Percentiles rank a stretch among this genome's conserved stretches.
Evolutionary conservation across 1,284 basidiomycete genomes (phyloP).

Genomic region (Puccinia horiana): DNA sequence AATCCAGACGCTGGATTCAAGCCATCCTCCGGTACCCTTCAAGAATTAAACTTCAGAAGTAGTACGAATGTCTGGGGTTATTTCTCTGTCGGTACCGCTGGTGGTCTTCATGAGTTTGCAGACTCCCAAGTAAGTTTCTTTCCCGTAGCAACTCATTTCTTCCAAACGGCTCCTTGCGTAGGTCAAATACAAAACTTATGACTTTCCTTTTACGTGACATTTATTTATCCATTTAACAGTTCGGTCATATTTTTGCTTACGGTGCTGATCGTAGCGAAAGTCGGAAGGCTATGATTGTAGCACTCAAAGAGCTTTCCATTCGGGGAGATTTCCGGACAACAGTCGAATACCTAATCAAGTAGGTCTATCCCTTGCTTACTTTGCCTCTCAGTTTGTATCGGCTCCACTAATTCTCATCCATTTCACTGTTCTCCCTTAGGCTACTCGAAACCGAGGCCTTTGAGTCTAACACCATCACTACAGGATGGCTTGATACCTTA

Average conservation of each 20-base stretch:
- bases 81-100: slow-evolving; percentile 93
- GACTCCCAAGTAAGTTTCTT: slow-evolving; percentile 56
- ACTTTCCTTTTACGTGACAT: too few species aligned
- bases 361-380: background rate
- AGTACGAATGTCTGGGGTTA: slow-evolving; percentile 99
- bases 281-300: slow-evolving; percentile 99
- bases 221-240: slow-evolving; percentile 68
- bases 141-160: background rate
- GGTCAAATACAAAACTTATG: too few species aligned
- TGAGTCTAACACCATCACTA: slow-evolving; percentile 95
- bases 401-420: background rate
- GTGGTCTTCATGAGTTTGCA: slow-evolving; percentile 97
- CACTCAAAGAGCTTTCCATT: slow-evolving; percentile 95
- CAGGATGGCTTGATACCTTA: slow-evolving; percentile 96
- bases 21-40: slow-evolving; percentile 91
- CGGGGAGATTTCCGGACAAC: slow-evolving; percentile 98
- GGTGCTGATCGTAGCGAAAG: slow-evolving; percentile 93
- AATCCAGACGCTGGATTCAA: slow-evolving; percentile 99
- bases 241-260: slow-evolving; percentile 99
- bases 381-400: background rate
- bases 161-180: too few species aligned
- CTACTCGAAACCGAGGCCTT: slow-evolving; percentile 95
- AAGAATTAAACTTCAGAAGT: slow-evolving; percentile 99
- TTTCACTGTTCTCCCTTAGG: slow-evolving; percentile 70
- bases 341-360: slow-evolving; percentile 73